These are phyloP conservation scores for Eimeria acervulina DNA, from an alignment of 169 alveolate genomes.

Conservation along the genomic window DNA sequence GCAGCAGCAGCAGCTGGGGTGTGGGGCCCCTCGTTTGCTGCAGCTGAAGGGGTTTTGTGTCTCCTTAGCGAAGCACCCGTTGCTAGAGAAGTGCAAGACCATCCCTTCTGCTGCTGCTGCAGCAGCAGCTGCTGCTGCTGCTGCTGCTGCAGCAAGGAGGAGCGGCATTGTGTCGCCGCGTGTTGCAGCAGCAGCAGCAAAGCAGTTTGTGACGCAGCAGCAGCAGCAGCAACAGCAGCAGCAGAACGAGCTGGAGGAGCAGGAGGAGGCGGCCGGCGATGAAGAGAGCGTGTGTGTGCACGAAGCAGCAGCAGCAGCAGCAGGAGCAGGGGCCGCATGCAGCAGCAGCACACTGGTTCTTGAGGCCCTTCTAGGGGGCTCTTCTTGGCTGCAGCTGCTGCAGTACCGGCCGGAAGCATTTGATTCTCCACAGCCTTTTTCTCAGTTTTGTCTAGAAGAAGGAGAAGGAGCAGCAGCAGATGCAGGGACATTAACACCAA, in stretches of 20 bases:
- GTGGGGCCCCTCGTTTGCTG: constrained; percentile 10
- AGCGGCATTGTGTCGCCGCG: background rate
- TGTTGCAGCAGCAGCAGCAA: constrained; percentile 58
- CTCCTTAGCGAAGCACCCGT: constrained; percentile 19
- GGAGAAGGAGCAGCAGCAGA: constrained; percentile 34
- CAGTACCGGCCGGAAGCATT: constrained; percentile 1
- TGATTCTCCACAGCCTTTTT: constrained; percentile 20
- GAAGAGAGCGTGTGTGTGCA: background rate
- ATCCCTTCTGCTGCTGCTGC: constrained; percentile 41
- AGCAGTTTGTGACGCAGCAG: constrained; percentile 11
- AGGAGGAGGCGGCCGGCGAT: background rate
- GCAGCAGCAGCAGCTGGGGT: constrained; percentile 59
- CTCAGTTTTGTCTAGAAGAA: background rate
- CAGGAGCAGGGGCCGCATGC: background rate
- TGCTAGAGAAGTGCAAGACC: constrained; percentile 19
- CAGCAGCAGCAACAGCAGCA: constrained; percentile 48
- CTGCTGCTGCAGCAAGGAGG: background rate
- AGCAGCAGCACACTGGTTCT: background rate
- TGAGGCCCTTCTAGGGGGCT: background rate
- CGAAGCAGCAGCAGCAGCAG: constrained; percentile 51
- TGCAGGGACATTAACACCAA: background rate
- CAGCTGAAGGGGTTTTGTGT: background rate
- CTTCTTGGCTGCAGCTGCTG: constrained; percentile 4
- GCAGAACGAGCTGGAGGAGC: constrained; percentile 22
- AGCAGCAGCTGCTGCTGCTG: constrained; percentile 18